These are phyloP conservation scores for Morella rubra DNA, from an alignment of 306 rosid genomes.

Conservation along the genomic window DNA sequence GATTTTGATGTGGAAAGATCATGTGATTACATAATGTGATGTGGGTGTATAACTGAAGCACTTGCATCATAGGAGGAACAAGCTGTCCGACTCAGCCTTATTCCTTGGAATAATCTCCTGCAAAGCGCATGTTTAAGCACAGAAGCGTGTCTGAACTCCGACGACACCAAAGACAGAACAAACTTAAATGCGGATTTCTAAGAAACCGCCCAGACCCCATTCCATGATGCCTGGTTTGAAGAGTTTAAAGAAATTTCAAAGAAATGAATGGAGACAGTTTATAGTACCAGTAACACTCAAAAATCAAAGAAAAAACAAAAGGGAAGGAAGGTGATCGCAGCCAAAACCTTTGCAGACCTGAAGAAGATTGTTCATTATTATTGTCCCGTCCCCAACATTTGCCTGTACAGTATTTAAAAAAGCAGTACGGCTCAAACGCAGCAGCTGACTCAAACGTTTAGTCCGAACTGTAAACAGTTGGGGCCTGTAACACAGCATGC, in stretches of 20 bases:
- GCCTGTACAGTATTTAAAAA: conserved; percentile 56
- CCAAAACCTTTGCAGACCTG: conserved; percentile 30
- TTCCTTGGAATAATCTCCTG: neutral
- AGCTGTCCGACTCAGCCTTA: neutral
- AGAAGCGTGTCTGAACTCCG: neutral
- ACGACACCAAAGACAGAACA: neutral
- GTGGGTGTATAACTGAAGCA: neutral
- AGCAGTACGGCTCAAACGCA: conserved; percentile 62
- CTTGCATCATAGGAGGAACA: neutral
- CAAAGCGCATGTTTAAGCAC: neutral
- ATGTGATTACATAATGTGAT: too few species aligned
- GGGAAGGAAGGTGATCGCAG: neutral
- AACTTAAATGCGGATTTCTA: neutral
- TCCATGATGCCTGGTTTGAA: neutral
- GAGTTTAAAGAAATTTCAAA: neutral
- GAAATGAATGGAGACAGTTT: neutral
- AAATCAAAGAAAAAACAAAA: neutral
- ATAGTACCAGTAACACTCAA: neutral
- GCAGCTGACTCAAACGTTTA: conserved; percentile 64
- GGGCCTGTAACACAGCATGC: conserved; percentile 78
- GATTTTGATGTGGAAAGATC: neutral
- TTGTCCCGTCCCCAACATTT: conserved; percentile 73
- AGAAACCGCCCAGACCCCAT: neutral
- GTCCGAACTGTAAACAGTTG: conserved; percentile 69
- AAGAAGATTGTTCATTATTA: conserved; percentile 67